Evolutionary conservation across 2,329 filamentous ascomycete genomes (phyloP).

Genomic region (Knufia petricola): DNA sequence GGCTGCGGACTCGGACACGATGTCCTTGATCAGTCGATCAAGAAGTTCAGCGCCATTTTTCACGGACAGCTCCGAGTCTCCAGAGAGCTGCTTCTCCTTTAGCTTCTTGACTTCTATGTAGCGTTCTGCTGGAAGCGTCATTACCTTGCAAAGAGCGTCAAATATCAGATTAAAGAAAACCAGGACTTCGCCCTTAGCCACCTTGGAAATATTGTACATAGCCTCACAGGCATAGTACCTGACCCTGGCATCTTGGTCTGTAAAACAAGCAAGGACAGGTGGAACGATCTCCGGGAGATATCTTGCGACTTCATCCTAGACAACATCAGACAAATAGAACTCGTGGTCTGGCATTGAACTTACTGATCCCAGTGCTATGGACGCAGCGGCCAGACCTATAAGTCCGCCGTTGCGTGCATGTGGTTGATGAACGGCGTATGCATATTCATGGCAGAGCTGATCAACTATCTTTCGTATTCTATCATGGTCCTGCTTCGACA

Average conservation of each 20-base stretch:
- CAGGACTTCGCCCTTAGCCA: slow-evolving; percentile 93
- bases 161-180: slow-evolving; percentile 98
- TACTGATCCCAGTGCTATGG: slow-evolving; percentile 87
- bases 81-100: slow-evolving; percentile 58
- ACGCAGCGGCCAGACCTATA: slow-evolving; percentile 88
- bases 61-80: slow-evolving; percentile 90
- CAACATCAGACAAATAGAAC: not conserved
- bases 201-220: slow-evolving; percentile 99
- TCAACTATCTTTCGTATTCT: slow-evolving; percentile 81
- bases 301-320: slow-evolving; percentile 68
- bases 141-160: slow-evolving; percentile 88
- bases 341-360: slow-evolving; percentile 31
- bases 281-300: slow-evolving; percentile 92
- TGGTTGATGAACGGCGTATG: slow-evolving; percentile 92
- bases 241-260: slow-evolving; percentile 93
- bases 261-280: slow-evolving; percentile 92
- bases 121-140: slow-evolving; percentile 14
- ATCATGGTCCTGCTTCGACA: slow-evolving; percentile 65
- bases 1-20: slow-evolving; percentile 87
- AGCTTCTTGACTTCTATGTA: slow-evolving; percentile 13
- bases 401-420: slow-evolving; percentile 93
- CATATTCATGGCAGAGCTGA: slow-evolving; percentile 94
- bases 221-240: slow-evolving; percentile 98
- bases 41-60: slow-evolving; percentile 96
- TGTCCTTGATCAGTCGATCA: slow-evolving; percentile 90